Conservation (phyloP, 352 stramenopile species). For the Globisporangium ultimum region DNA sequence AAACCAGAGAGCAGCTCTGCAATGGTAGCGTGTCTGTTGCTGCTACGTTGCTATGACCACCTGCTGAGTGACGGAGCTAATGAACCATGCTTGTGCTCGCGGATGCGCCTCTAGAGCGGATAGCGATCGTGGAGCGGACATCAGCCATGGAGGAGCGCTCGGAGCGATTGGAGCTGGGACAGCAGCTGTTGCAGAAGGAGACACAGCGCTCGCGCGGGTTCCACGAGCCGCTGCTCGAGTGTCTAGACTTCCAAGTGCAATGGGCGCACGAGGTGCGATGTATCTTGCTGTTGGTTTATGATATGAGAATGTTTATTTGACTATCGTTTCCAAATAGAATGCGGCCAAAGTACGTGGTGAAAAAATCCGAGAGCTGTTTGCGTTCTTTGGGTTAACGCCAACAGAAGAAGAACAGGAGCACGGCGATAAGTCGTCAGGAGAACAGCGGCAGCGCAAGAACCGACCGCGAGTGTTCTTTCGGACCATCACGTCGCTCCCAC, state of each 20-base stretch:
- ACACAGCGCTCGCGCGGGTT: slow-evolving; percentile 26
- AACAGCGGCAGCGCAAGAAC: no score
- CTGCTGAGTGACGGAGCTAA: no score
- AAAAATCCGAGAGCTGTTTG: slow-evolving; percentile 68
- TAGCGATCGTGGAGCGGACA: slow-evolving; percentile 52
- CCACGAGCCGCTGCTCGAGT: slow-evolving; percentile 52
- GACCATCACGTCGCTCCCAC: slow-evolving; percentile 60
- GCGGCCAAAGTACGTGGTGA: slow-evolving; percentile 58
- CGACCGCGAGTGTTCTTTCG: slow-evolving; percentile 39
- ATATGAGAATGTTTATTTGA: background rate
- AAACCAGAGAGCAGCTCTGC: slow-evolving; percentile 64
- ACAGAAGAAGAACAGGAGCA: background rate
- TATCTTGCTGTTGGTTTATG: background rate
- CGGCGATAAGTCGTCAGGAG: background rate
- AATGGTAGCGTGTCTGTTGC: slow-evolving; percentile 22
- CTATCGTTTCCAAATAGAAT: slow-evolving; percentile 30
- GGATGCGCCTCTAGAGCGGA: slow-evolving; percentile 46
- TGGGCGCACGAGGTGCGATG: slow-evolving; percentile 48
- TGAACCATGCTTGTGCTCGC: no score
- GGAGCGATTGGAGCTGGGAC: slow-evolving; percentile 31
- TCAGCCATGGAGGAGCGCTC: slow-evolving; percentile 46
- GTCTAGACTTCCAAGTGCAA: slow-evolving; percentile 64
- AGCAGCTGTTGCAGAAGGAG: slow-evolving; percentile 39
- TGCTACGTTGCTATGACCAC: no score
- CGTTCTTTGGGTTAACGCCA: slow-evolving; percentile 38